A percentile compares a stretch with the other conserved stretches of the same genome.
Evolutionary conservation across 2,329 filamentous ascomycete species (phyloP).

Genomic region (Fusarium albosuccineum): DNA sequence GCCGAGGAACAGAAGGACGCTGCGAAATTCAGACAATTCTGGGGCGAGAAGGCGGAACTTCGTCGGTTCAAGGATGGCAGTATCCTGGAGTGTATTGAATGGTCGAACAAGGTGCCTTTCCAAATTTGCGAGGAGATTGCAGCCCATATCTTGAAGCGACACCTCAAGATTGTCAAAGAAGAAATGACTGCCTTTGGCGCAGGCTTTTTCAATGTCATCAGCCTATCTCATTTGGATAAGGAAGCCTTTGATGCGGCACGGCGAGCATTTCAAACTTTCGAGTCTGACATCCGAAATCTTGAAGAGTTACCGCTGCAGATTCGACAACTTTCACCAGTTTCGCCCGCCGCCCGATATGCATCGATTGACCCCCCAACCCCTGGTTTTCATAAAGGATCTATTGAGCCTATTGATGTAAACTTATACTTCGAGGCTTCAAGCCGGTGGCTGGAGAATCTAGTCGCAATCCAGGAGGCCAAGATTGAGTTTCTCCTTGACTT

Average conservation of each 20-base stretch:
- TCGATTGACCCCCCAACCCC: conserved; percentile 64
- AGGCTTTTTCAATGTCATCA: conserved; percentile 63
- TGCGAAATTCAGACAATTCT: conserved; percentile 86
- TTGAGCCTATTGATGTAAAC: conserved; percentile 78
- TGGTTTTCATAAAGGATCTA: conserved; percentile 58
- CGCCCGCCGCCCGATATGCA: conserved; percentile 79
- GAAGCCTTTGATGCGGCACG: conserved; percentile 76
- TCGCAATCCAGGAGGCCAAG: conserved; percentile 93
- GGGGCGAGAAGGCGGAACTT: conserved; percentile 93
- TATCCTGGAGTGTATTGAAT: conserved; percentile 92
- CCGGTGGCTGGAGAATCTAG: conserved; percentile 92
- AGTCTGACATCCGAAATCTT: conserved; percentile 80
- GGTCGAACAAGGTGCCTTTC: conserved; percentile 73
- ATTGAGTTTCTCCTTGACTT: conserved; percentile 88
- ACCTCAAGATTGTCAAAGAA: conserved; percentile 72
- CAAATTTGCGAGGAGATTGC: conserved; percentile 86
- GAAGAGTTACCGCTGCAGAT: conserved; percentile 90
- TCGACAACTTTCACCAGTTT: conserved; percentile 81
- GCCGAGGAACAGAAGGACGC: conserved; percentile 89
- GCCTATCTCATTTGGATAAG: conserved; percentile 61
- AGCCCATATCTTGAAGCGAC: conserved; percentile 75
- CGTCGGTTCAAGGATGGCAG: conserved; percentile 95
- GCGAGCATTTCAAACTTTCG: conserved; percentile 78
- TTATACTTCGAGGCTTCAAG: conserved; percentile 94
- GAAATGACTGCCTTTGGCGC: conserved; percentile 66